phyloP scores from a whole-genome alignment of 768 basidiomycete genomes.

The Lactarius sanguifluus region DNA sequence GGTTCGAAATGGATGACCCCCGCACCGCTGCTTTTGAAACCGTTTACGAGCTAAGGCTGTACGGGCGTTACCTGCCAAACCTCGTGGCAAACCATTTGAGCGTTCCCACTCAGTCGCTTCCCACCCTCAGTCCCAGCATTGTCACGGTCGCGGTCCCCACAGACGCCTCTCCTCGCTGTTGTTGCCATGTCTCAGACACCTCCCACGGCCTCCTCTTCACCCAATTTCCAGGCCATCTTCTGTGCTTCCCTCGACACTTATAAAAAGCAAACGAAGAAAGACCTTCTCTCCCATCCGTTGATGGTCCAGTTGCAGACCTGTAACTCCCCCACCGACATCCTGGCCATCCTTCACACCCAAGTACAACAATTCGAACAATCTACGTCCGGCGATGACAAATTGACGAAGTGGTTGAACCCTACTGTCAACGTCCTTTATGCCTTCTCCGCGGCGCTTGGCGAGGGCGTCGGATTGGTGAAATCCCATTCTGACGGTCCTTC shows the following conservation, averaged over 20 bases:
- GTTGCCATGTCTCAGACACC: background rate
- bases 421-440: background rate
- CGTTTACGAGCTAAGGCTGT: no score
- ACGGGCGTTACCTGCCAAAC: no score
- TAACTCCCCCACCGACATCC: no score
- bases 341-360: no score
- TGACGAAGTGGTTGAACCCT: background rate
- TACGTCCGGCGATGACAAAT: background rate
- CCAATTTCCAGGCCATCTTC: background rate
- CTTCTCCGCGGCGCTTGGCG: background rate
- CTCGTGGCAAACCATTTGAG: no score
- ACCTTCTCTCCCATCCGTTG: background rate
- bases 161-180: background rate
- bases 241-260: background rate
- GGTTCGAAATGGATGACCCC: no score
- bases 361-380: background rate
- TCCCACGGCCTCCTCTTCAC: background rate
- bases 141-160: background rate
- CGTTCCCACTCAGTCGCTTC: no score
- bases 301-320: background rate
- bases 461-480: background rate
- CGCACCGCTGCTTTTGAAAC: no score
- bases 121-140: no score
- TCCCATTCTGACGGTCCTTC: background rate
- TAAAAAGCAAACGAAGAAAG: background rate